These are phyloP conservation scores for Nicotiana knightiana DNA, from an alignment of 257 asterid genomes.

Conservation along the genomic window DNA sequence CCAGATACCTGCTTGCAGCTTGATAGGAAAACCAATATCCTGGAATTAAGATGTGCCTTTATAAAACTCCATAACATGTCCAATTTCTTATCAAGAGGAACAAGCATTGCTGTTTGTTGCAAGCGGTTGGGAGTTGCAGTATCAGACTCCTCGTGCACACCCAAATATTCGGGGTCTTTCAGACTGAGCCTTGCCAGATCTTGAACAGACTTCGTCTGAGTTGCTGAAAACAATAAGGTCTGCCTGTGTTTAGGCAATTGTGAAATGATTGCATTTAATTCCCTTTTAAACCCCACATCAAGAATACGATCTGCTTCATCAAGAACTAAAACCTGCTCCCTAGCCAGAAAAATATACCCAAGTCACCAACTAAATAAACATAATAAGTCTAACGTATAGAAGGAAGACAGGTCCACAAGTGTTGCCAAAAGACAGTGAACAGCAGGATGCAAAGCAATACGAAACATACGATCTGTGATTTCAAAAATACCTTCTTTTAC, in stretches of 20 bases:
- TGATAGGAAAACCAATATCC: conserved; percentile 80
- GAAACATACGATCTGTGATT: background rate
- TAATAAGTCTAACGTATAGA: background rate
- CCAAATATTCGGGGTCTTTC: conserved; percentile 91
- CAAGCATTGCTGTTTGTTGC: conserved; percentile 68
- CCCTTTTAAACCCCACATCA: conserved; percentile 79
- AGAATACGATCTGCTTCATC: conserved; percentile 99
- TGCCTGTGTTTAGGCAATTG: conserved; percentile 86
- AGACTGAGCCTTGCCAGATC: conserved; percentile 95
- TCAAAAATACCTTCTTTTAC: background rate
- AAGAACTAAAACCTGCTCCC: conserved; percentile 81
- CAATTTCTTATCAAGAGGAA: conserved; percentile 82
- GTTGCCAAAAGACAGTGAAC: background rate
- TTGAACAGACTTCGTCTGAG: conserved; percentile 91
- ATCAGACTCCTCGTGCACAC: conserved; percentile 82
- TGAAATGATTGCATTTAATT: conserved; percentile 77
- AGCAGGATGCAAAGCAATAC: background rate
- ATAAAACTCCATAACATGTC: conserved; percentile 95
- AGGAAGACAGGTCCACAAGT: background rate
- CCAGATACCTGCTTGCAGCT: conserved; percentile 82
- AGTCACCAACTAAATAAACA: conserved; percentile 20
- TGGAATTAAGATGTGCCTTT: conserved; percentile 74
- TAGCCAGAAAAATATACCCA: conserved; percentile 36
- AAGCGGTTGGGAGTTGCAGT: conserved; percentile 86
- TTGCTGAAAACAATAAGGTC: conserved; percentile 86